These are phyloP conservation scores for Colletotrichum orchidophilum DNA, from an alignment of 2,329 filamentous ascomycete genomes.

Conservation along the genomic window DNA sequence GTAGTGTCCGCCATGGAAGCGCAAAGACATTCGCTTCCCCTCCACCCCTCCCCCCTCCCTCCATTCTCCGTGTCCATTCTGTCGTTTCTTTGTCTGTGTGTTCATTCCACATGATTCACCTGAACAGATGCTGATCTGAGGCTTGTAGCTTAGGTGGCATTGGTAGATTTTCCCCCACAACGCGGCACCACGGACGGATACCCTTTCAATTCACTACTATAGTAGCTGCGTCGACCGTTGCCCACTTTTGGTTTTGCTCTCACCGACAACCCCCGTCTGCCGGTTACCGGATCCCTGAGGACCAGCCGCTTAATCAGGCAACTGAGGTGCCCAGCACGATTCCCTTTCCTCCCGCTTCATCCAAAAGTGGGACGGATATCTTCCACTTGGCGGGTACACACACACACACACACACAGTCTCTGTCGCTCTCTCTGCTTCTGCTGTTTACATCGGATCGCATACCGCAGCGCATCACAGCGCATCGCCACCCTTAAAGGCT, in stretches of 20 bases:
- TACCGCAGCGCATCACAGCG: slow-evolving; percentile 6
- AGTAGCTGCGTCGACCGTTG: slow-evolving; percentile 2
- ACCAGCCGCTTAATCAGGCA: slow-evolving; percentile 6
- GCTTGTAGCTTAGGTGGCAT: slow-evolving; percentile 18
- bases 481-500: slow-evolving; percentile 16
- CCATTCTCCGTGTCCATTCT: not conserved
- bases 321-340: not conserved
- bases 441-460: slow-evolving; percentile 3
- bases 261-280: slow-evolving; percentile 18
- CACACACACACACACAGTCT: not conserved
- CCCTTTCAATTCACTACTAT: not conserved
- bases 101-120: slow-evolving; percentile 25
- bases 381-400: not conserved
- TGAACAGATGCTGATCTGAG: slow-evolving; percentile 28
- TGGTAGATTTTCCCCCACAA: not conserved
- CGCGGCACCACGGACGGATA: not conserved
- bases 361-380: not conserved
- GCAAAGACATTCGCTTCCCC: not conserved
- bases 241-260: slow-evolving; percentile 8
- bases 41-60: not conserved
- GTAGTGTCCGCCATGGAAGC: not conserved
- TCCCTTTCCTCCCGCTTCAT: not conserved
- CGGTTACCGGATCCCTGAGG: not conserved
- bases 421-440: not conserved
- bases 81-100: slow-evolving; percentile 19